Base-by-base conservation (phyloP, 345 rosid genomes). In the Clarkia xantiana region DNA sequence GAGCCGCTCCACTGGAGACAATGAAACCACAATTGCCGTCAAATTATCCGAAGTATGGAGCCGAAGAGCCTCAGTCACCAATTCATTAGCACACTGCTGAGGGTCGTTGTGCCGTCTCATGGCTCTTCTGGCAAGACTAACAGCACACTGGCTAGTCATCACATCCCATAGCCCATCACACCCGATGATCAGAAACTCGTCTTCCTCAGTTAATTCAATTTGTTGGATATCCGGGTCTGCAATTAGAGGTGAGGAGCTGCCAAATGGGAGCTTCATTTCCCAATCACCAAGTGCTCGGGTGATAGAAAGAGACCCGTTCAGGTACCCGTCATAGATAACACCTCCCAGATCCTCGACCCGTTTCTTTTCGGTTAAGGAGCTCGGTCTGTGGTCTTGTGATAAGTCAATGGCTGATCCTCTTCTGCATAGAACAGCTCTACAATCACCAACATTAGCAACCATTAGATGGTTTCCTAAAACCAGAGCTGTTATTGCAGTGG, bases 241-340 rank as follows among this genome's bases (percentile, higher is more conserved):
- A 16, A 51, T 51, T 10, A 51, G 55, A n/a, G 55, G 55, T 12
- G 55, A 51, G 11, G 55, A 14, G 1, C 44, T 14, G 18, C 44
- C 55, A 11, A 23, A 46, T 9, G 58, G 49, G 16, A 45, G 50
- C 50, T 55, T 55, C 58, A 55, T 43, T 49, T 55, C 58, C 58
- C 58, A 55, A 49, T 55, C 58, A 10, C 58, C 58, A 19, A 55
- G 42, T 13, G 58, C 58, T 44, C 58, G 58, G 42, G 58, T 44
- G 11, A 55, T 15, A 15, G 51, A 45, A 22, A 55, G 36, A 29
- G 7, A 14, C 3, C 51, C 51, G 15, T 55, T 55, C 10, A 55
- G 17, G 13, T 55, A 55, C 10, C 51, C 58, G 25, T 29, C 58
- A n/a, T 43, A 13, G 36, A 55, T 44, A 39, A n/a, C 23, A 22